Evolutionary conservation across 345 rosid genomes (phyloP).

Genomic region (Corchorus olitorius): DNA sequence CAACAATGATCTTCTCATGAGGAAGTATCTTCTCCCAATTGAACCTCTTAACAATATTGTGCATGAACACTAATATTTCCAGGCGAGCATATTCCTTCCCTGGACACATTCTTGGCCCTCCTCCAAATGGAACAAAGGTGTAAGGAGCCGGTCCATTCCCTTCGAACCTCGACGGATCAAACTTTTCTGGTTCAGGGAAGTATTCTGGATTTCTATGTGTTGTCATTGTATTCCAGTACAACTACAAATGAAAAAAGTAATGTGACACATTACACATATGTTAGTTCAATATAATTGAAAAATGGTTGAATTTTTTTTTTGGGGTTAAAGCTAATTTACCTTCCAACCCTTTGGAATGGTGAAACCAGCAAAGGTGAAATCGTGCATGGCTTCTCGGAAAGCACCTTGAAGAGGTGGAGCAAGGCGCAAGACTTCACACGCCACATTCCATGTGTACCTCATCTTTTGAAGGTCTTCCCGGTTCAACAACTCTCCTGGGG

Average conservation of each 20-base stretch:
- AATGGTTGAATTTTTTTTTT: no score
- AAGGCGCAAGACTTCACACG: constrained; percentile 31
- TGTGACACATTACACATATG: no score
- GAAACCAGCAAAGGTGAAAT: constrained; percentile 25
- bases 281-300: no score
- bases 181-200: constrained; percentile 27
- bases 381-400: constrained; percentile 27
- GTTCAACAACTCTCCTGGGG: constrained; percentile 18
- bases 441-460: constrained; percentile 33
- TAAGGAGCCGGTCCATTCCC: constrained; percentile 30
- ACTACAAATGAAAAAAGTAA: no score
- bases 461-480: constrained; percentile 31
- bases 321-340: background rate
- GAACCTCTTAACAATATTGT: constrained; percentile 24
- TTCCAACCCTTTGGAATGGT: constrained; percentile 31
- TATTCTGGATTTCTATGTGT: constrained; percentile 30
- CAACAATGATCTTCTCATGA: constrained; percentile 27
- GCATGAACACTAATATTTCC: constrained; percentile 31
- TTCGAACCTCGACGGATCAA: constrained; percentile 28
- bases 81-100: constrained; percentile 33
- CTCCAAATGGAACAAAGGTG: constrained; percentile 30
- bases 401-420: constrained; percentile 30
- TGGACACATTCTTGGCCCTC: constrained; percentile 34
- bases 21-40: constrained; percentile 25
- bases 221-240: constrained; percentile 27